Base-by-base conservation (phyloP, 2,329 filamentous ascomycete species). In the Elsinoe perseae region DNA sequence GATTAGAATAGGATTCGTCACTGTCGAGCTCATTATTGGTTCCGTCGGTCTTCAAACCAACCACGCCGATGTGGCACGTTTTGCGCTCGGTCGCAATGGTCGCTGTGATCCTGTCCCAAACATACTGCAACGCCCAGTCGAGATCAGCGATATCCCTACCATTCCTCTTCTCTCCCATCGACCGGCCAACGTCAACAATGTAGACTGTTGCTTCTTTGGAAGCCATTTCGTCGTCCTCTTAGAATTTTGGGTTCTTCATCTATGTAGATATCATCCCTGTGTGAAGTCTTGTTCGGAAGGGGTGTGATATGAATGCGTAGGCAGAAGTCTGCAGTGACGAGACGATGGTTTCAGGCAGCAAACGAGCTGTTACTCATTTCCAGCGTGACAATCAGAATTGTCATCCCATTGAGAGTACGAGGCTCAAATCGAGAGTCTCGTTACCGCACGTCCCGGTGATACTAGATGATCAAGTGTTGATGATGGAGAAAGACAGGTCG, bases 131-230 rank as follows among this genome's bases (percentile, higher is more conserved):
- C 48, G 83, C 82, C 83, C 86, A 98, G 59, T 96, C 89, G 16
- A 98, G 80, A 68, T 97, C 87, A 2, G 86, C 86, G 68, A 92
- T 81, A 18, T 75, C 68, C 62, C 93, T 83, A 23, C 86, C 89
- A 72, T 82, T 78, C 63, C 83, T 81, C 64, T 77, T 80, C 67
- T 86, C 77, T 57, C 79, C 85, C 87, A 95, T 96, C n/a, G 91
- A 87, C 65, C 75, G 77, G 57, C 90, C 91, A 21, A 96, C 77
- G 72, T 98, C 93, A 59, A 98, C 73, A 63, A 98, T 86, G 70
- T 93, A 98, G 42, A 97, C 82, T 0, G 86, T 93, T 7, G 90
- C 89, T 75, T 97, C 89, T 70, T 98, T 98, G 60, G 87, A 84
- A 9, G 90, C 86, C 92, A 97, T 97, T 20, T 55, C 62, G 61